Conservation (phyloP, 2,329 filamentous ascomycete genomes). For the Penicillium griseofulvum region DNA sequence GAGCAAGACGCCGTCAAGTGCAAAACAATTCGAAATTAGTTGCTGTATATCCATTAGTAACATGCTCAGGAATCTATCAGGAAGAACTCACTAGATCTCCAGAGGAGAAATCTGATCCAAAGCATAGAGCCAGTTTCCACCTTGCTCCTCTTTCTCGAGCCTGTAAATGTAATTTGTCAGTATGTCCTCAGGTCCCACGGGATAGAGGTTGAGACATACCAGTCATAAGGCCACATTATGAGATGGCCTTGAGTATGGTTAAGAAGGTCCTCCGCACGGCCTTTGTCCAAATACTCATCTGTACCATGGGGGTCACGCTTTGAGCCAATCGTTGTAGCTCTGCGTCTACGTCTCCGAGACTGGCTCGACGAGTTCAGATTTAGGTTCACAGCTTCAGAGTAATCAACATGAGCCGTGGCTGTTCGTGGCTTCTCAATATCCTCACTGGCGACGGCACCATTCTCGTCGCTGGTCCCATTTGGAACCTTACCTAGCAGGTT, state of each 20-base stretch:
- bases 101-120: constrained; percentile 93
- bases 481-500: constrained; percentile 22
- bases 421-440: constrained; percentile 34
- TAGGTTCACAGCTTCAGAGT: constrained; percentile 42
- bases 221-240: constrained; percentile 93
- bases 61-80: not conserved
- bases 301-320: constrained; percentile 50
- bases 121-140: constrained; percentile 94
- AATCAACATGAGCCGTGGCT: constrained; percentile 34
- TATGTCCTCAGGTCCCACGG: not conserved
- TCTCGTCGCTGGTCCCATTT: constrained; percentile 28
- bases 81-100: constrained; percentile 71
- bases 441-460: constrained; percentile 21
- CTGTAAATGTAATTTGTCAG: constrained; percentile 31
- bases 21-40: constrained; percentile 25
- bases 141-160: constrained; percentile 85
- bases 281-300: constrained; percentile 73
- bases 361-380: constrained; percentile 39
- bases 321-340: constrained; percentile 48
- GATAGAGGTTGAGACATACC: constrained; percentile 47
- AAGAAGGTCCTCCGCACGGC: constrained; percentile 78
- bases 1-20: constrained; percentile 13
- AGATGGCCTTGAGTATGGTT: constrained; percentile 81
- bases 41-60: constrained; percentile 26
- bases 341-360: constrained; percentile 40